A percentile compares a stretch with the other conserved stretches of the same genome.
Conservation (phyloP, 805 yeast species). For the Scheffersomyces coipomensis region DNA sequence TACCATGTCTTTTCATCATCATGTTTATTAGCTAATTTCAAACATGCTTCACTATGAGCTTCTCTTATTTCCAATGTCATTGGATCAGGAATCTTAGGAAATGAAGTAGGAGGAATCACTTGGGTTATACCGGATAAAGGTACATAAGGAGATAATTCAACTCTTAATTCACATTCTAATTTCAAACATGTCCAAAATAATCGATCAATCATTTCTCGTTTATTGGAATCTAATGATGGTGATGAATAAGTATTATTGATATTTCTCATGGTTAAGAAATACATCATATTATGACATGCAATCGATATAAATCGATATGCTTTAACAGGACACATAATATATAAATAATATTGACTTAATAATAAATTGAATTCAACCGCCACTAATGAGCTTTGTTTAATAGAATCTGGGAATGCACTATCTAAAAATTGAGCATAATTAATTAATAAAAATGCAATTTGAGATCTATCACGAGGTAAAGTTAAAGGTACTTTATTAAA, state of each 20-base stretch:
- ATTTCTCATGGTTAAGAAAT: constrained; percentile 19
- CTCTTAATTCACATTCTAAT: constrained; percentile 34
- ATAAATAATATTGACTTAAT: constrained; percentile 25
- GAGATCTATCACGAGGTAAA: constrained; percentile 16
- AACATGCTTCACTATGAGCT: constrained; percentile 20
- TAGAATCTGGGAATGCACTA: constrained; percentile 18
- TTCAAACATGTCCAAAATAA: constrained; percentile 37
- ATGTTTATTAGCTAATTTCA: constrained; percentile 20
- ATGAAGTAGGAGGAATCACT: constrained; percentile 28
- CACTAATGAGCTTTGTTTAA: constrained; percentile 12
- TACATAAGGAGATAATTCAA: constrained; percentile 33
- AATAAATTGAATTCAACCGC: constrained; percentile 19
- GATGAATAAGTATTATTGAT: constrained; percentile 3
- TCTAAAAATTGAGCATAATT: constrained; percentile 20
- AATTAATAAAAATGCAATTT: constrained; percentile 19
- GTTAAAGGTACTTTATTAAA: constrained; percentile 8
- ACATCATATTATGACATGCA: constrained; percentile 32
- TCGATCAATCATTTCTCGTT: constrained; percentile 22
- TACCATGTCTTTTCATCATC: constrained; percentile 36
- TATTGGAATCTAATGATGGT: constrained; percentile 1
- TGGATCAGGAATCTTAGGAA: constrained; percentile 29
- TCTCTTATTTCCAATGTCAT: constrained; percentile 10
- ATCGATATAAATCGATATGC: constrained; percentile 22
- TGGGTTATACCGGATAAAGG: constrained; percentile 30
- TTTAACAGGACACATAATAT: constrained; percentile 21